Evolutionary conservation across 768 basidiomycete species (phyloP), one percentile per base, ranked within the genome.

Genomic region (Amyloporia xantha): DNA sequence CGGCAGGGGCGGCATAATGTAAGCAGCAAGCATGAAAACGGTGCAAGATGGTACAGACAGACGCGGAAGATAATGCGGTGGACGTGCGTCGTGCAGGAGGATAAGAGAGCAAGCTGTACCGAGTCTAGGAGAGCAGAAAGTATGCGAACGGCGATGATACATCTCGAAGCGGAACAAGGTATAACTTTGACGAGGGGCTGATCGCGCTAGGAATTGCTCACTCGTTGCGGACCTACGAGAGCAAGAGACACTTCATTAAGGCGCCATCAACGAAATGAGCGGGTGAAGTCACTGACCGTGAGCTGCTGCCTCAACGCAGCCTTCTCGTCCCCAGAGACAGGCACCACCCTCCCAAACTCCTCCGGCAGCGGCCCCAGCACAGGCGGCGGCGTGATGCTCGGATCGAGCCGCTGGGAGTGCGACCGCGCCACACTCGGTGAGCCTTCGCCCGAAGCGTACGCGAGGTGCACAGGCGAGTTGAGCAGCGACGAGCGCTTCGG

Each of bases 181-280:
- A 56, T 56, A 43, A 23, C 42, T 49, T 21, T n/a, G 46, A 24
- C 41, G 28, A 41, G 19, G 40, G 20, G 17, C 15, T 9, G 38
- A 6, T 33, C 24, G 24, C 15, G 38, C 28, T 21, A 44, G 27
- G 26, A 33, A 44, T 9, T 36, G 25, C 33, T 55, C 28, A 58
- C 47, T 58, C 51, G 49, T 58, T 58, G 42, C 56, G 56, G 46
- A 58, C 53, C 56, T 58, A 25, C 26, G 20, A 2, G 20, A 37
- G 4, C 24, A 15, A 36, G 46, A n/a, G 24, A 21, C 4, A 45
- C 9, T 45, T 42, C n/a, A 43, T 20, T 15, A 13, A 27, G 19
- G 17, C 15, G 19, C 25, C n/a, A n/a, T n/a, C n/a, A n/a, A n/a
- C n/a, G n/a, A n/a, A n/a, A n/a, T n/a, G n/a, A n/a, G n/a, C n/a